A percentile compares a stretch with the other conserved stretches of the same genome.
These are phyloP conservation scores for Raffaelea albimanens DNA, from an alignment of 2,329 filamentous ascomycete genomes.

Conservation along the genomic window DNA sequence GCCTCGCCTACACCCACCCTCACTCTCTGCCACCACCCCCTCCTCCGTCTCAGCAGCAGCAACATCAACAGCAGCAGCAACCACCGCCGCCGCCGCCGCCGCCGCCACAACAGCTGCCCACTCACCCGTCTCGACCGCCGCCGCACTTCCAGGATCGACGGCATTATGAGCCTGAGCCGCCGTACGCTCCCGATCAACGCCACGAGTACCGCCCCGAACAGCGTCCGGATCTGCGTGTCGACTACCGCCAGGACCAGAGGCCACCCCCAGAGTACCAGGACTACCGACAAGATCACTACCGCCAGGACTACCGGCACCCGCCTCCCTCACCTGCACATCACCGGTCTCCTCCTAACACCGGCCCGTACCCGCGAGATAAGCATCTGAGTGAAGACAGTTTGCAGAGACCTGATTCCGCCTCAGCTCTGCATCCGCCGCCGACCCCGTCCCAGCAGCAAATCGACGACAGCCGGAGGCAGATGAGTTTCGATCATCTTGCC, in stretches of 20 bases:
- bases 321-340: neutral
- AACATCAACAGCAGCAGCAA: conserved; percentile 10
- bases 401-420: neutral
- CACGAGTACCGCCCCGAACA: conserved; percentile 2
- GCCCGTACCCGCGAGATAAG: neutral
- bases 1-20: conserved; percentile 1
- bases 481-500: conserved; percentile 8
- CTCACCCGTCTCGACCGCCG: conserved; percentile 21
- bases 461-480: conserved; percentile 8
- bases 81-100: conserved; percentile 6
- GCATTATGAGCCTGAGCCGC: conserved; percentile 40
- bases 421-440: neutral
- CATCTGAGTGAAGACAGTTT: neutral
- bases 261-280: neutral
- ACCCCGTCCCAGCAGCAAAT: conserved; percentile 3
- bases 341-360: neutral
- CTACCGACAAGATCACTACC: neutral
- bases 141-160: conserved; percentile 40
- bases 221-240: neutral
- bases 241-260: conserved; percentile 4
- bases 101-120: conserved; percentile 25
- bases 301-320: conserved; percentile 2
- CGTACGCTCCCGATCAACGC: neutral
- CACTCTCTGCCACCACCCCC: neutral
- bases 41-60: conserved; percentile 12